Conservation (phyloP, 306 rosid species). For the Malus domestica region ASM211411v1 NC_041805.1:19749501-19750000, state of each 20-base stretch:
- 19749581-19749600: constrained; percentile 39
- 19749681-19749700: constrained; percentile 30
- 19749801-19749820: neutral
- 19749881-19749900: constrained; percentile 12
- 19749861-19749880: neutral
- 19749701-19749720: constrained; percentile 40
- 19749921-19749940: no score
- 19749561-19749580: constrained; percentile 20
- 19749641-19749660: constrained; percentile 75
- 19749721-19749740: neutral
- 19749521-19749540: no score
- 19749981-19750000: no score
- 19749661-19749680: constrained; percentile 56
- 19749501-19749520: no score
- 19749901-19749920: neutral
- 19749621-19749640: constrained; percentile 66
- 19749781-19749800: no score
- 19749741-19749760: neutral
- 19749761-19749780: neutral
- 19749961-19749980: no score
- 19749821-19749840: neutral
- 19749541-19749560: neutral
- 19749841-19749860: neutral
- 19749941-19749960: no score
- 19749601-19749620: constrained; percentile 81